These are phyloP conservation scores for Sporothrix euskadiensis DNA, from an alignment of 2,329 filamentous ascomycete species.

Conservation along the genomic window DNA sequence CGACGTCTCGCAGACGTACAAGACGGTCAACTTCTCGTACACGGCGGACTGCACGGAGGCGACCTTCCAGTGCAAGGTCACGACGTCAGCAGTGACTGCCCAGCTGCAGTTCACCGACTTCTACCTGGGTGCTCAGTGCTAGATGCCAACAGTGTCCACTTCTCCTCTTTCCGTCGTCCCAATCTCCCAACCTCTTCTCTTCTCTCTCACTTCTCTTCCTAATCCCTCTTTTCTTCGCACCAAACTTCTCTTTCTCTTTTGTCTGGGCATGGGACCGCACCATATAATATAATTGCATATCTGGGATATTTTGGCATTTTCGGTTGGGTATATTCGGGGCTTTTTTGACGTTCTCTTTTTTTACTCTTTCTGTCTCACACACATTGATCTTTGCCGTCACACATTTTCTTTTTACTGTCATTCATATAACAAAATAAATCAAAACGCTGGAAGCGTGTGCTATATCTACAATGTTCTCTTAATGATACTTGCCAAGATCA, in stretches of 20 bases:
- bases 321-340: neutral
- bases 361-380: neutral
- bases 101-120: conserved; percentile 23
- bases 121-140: conserved; percentile 17
- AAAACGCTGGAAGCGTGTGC: neutral
- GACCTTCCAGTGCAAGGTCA: conserved; percentile 15
- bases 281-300: conserved; percentile 14
- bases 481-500: neutral
- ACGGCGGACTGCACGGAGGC: conserved; percentile 20
- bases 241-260: neutral
- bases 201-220: conserved; percentile 4
- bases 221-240: neutral
- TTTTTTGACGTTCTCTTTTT: neutral
- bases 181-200: neutral
- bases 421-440: neutral
- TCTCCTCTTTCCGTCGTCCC: neutral
- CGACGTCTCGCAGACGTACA: conserved; percentile 1
- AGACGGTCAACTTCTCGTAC: neutral
- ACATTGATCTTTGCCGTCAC: neutral
- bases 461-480: neutral
- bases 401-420: neutral
- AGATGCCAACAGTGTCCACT: neutral
- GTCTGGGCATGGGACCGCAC: conserved; percentile 5
- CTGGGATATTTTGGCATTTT: conserved; percentile 17
- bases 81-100: conserved; percentile 16